Conservation (phyloP, 495 filamentous ascomycete species). For the Corynascus novoguineensis region DNA sequence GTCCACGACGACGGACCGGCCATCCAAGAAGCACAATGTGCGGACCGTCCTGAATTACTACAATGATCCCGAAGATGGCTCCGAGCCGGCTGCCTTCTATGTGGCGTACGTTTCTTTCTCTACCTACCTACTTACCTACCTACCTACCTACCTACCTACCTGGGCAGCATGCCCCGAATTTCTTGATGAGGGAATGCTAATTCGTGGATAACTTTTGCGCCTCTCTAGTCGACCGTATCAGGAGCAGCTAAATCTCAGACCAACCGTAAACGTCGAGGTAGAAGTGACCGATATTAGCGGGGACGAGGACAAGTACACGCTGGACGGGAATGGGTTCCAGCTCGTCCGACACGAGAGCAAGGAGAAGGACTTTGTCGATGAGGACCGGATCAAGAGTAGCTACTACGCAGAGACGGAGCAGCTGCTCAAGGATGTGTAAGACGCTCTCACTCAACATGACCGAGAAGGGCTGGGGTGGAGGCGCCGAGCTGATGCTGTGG, state of each 20-base stretch:
- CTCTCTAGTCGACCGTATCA: background rate
- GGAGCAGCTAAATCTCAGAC: background rate
- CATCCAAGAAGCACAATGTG: constrained; percentile 36
- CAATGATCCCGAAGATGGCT: constrained; percentile 56
- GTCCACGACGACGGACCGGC: background rate
- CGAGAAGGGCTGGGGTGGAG: too few relatives aligned
- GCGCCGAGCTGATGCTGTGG: constrained; percentile 18
- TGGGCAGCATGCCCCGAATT: too few relatives aligned
- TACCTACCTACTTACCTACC: too few relatives aligned
- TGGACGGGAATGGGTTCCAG: constrained; percentile 43
- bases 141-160: too few relatives aligned
- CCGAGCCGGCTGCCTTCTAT: constrained; percentile 47
- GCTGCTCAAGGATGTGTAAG: constrained; percentile 58
- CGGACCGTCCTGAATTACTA: constrained; percentile 55
- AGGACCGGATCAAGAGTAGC: constrained; percentile 58
- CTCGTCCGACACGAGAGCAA: constrained; percentile 35
- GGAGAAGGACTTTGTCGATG: constrained; percentile 60
- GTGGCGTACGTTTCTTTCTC: constrained; percentile 25
- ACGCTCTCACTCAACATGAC: background rate
- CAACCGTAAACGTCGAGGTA: constrained; percentile 16
- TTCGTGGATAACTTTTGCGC: background rate
- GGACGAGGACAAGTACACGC: constrained; percentile 34
- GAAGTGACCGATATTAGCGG: constrained; percentile 38
- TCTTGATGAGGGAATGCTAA: too few relatives aligned
- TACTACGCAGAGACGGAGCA: constrained; percentile 67